A percentile compares a stretch with the other conserved stretches of the same genome.
These are phyloP conservation scores for Trametes sp. DNA, from an alignment of 1,284 basidiomycete genomes.

Conservation along the genomic window DNA sequence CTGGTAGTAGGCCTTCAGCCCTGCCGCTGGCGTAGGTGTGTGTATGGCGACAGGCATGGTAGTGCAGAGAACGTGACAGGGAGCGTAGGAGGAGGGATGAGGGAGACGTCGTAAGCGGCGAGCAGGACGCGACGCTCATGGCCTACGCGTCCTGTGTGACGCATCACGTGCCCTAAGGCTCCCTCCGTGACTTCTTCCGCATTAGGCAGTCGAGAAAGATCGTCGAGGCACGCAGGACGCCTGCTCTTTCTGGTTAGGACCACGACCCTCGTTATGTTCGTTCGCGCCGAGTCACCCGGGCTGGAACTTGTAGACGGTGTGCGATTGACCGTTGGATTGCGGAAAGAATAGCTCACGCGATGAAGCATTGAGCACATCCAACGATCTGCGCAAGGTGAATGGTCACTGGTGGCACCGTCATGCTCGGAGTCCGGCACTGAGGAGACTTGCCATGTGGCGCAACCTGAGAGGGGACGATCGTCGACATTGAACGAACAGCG, in stretches of 20 bases:
- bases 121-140: slow-evolving; percentile 15
- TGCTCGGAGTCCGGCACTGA: neutral
- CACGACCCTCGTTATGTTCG: neutral
- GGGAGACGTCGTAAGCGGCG: slow-evolving; percentile 20
- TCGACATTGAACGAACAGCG: neutral
- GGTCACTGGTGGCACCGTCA: neutral
- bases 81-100: neutral
- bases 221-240: neutral
- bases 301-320: no score
- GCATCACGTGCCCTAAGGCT: slow-evolving; percentile 14
- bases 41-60: slow-evolving; percentile 61
- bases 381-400: no score
- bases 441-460: neutral
- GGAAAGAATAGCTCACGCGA: neutral
- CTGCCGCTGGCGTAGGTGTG: slow-evolving; percentile 59
- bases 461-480: neutral
- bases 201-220: slow-evolving; percentile 25
- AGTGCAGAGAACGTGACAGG: neutral
- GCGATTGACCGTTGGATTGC: no score
- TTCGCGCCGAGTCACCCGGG: neutral
- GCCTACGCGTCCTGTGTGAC: slow-evolving; percentile 33
- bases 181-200: slow-evolving; percentile 11
- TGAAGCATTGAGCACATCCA: neutral
- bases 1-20: slow-evolving; percentile 91
- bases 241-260: neutral